These are phyloP conservation scores for Rhynchospora tenuis DNA, from an alignment of 176 grass and related monocot species.

Conservation along the genomic window DNA sequence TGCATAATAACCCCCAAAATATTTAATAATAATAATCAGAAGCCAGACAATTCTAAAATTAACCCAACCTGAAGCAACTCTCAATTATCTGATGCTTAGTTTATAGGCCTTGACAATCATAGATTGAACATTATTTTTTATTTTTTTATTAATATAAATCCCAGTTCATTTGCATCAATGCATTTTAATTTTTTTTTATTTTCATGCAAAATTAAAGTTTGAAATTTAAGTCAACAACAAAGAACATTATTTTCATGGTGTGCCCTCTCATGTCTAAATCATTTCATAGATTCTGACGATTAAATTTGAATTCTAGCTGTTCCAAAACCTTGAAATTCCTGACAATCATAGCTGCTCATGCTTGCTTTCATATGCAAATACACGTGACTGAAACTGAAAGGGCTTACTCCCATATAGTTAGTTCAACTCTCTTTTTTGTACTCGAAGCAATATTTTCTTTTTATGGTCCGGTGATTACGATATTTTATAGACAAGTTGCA, in stretches of 20 bases:
- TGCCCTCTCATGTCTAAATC: neutral
- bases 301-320: neutral
- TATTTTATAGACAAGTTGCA: neutral
- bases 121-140: no score
- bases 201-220: neutral
- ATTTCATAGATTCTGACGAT: neutral
- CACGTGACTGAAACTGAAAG: neutral
- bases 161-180: no score
- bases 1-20: no score
- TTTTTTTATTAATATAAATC: no score
- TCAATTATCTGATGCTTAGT: no score
- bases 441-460: neutral
- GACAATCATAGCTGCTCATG: neutral
- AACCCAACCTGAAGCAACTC: no score
- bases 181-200: no score
- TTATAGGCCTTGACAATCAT: no score
- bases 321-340: neutral
- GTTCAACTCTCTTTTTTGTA: constrained; percentile 5
- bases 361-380: neutral
- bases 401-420: neutral
- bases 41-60: no score
- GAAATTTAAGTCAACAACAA: neutral
- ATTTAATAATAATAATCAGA: no score
- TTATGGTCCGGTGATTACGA: neutral
- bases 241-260: no score